phyloP scores from a whole-genome alignment of 441 rosid genomes.

The Geranium incanum region DNA sequence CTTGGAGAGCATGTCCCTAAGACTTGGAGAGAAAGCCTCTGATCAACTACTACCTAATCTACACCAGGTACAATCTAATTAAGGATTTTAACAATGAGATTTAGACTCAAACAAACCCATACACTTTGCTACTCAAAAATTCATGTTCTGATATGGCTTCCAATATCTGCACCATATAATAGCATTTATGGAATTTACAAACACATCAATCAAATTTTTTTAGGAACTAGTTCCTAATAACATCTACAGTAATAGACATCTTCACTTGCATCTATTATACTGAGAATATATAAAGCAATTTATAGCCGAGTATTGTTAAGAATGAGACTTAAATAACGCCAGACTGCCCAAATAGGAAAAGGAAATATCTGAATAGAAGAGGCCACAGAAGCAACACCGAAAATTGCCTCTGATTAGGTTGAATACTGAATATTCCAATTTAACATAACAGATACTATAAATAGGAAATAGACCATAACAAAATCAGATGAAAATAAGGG shows the following conservation, averaged over 20 bases:
- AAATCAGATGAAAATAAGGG: slow-evolving; percentile 6
- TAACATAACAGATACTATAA: background rate
- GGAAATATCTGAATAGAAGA: background rate
- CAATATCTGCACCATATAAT: background rate
- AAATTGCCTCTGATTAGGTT: background rate
- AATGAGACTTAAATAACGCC: background rate
- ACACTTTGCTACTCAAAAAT: background rate
- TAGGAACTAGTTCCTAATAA: background rate
- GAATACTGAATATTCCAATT: slow-evolving; percentile 1
- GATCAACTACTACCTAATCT: background rate
- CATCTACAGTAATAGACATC: background rate
- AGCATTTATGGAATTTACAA: background rate
- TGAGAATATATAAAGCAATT: background rate
- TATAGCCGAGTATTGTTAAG: background rate
- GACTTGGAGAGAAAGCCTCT: background rate
- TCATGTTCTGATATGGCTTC: background rate
- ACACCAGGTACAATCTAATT: background rate
- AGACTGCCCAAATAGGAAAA: background rate
- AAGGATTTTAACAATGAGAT: background rate
- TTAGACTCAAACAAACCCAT: background rate
- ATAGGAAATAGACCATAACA: slow-evolving; percentile 6
- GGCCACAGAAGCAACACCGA: background rate
- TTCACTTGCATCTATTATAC: background rate
- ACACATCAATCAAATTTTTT: background rate
- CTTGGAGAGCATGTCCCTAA: too few relatives aligned